Conservation (phyloP, 1,139 yeast species). For the Entelexis paramagnoliae region DNA sequence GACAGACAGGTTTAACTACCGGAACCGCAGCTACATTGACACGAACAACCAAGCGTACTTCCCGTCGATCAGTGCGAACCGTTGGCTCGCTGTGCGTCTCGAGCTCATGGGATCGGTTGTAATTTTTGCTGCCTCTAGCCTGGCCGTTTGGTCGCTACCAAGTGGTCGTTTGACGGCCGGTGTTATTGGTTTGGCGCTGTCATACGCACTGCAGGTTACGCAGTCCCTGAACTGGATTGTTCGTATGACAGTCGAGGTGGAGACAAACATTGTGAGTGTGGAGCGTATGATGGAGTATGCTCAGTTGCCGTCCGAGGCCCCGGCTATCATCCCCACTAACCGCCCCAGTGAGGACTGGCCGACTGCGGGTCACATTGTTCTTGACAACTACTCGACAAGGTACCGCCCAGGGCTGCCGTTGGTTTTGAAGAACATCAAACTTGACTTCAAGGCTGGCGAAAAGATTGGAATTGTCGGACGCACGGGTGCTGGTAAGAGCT, state of each 20-base stretch:
- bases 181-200: constrained; percentile 82
- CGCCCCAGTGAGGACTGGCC: constrained; percentile 80
- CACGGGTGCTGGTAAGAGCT: constrained; percentile 96
- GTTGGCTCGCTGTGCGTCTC: constrained; percentile 93
- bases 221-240: constrained; percentile 95
- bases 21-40: constrained; percentile 72
- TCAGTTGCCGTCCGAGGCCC: constrained; percentile 65
- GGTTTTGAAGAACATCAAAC: constrained; percentile 60
- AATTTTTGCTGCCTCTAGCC: constrained; percentile 74
- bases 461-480: constrained; percentile 85
- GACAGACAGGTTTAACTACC: constrained; percentile 54
- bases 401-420: constrained; percentile 79
- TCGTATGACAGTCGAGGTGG: constrained; percentile 96
- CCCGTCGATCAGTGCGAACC: constrained; percentile 86
- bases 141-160: constrained; percentile 59
- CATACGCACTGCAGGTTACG: constrained; percentile 85
- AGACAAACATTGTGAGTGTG: constrained; percentile 90
- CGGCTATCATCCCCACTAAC: constrained; percentile 54
- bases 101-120: constrained; percentile 84
- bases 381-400: constrained; percentile 67
- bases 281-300: constrained; percentile 91
- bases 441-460: constrained; percentile 63
- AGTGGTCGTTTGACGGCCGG: constrained; percentile 73
- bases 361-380: constrained; percentile 54
- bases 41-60: constrained; percentile 82